Base-by-base conservation (phyloP, 2,329 filamentous ascomycete species). In the Macrophomina pseudophaseolina region DNA sequence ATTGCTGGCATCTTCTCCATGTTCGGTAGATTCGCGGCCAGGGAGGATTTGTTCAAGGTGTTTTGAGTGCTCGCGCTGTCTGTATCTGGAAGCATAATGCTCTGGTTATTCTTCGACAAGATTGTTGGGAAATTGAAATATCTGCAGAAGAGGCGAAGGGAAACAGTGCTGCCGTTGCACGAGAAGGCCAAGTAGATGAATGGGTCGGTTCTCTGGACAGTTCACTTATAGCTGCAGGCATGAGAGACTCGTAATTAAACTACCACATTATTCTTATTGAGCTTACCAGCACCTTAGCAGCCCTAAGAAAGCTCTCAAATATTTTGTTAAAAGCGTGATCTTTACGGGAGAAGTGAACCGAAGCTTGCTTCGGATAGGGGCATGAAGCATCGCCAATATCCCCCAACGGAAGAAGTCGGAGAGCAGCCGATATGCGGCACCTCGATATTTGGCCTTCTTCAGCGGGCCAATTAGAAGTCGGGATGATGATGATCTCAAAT, bases 1-100 rank as follows among this genome's bases (percentile, higher is more conserved):
- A 38, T 48, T 0, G 58, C 58, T 7, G 40, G 40, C 12, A 62
- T 62, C 11, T 62, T 62, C 16, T 62, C 58, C 23, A 62, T 62
- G 58, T 11, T 7, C 11, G 42, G 58, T 4, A 7, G 23, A 8
- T 62, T 62, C 7, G 58, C 58, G 12, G 58, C 44, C 16, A 42
- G 58, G 2, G 23, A 49, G 58, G 44, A 33, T 12, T 28, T 33
- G 16, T 62, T 62, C 23, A 33, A 42, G 35, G 30, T 49, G 38
- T 62, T 33, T 30, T 62, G 58, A 28, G 8, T 42, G 7, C 28
- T 48, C 9, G 28, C 40, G 4, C 16, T 18, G 12, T 28, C 58
- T 1, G 5, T 62, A 1, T 18, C 40, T 1, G 16, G 28, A 5
- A 11, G 16, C 4, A 14, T 62, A 12, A 12, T 49, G 14, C 14